Evolutionary conservation across 345 rosid species (phyloP), one percentile per base, ranked within the genome.

Genomic region (Arabis hirsuta): DNA sequence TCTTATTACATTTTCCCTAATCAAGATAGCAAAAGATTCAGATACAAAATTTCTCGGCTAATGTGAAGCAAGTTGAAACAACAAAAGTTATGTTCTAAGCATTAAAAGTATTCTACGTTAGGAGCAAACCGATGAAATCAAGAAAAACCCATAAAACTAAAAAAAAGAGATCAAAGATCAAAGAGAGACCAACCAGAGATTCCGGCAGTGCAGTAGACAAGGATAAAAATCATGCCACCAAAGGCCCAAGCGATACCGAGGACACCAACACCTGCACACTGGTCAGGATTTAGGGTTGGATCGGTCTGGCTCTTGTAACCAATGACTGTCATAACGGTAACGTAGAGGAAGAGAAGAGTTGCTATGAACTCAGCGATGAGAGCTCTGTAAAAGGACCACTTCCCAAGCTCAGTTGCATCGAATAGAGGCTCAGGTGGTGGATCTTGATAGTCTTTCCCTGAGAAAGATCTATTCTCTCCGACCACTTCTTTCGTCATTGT

Each of bases 171-270:
- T 7, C 7, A 36, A 36, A 9, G 10, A 6, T 9, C 2, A 36
- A 36, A 89, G 85, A 41, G 20, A 3, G 9, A 66, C 76, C 2
- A 77, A 88, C 98, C 92, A 20, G 98, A 92, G 76, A 92, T 87
- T n/a, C 93, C 97, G 22, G 96, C 96, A 16, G 93, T 92, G 87
- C 96, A 92, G 80, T 92, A 92, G 45, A 92, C 96, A 26, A 89
- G 96, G 46, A 86, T 38, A 45, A 89, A 89, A 80, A 89, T 85
- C 96, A 89, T 89, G 77, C 96, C 96, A 69, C 98, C 98, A 54
- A 88, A 87, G 60, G 96, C 86, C 98, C 96, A 92, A 3, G 98
- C 92, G 20, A 92, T 87, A 5, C 96, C 91, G 7, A 92, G 93
- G 55, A 81, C 26, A 4, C 96, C 96, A 52, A 92, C 96, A 3